phyloP scores from a whole-genome alignment of 495 filamentous ascomycete species.

The Stereocaulon alpinum region DNA sequence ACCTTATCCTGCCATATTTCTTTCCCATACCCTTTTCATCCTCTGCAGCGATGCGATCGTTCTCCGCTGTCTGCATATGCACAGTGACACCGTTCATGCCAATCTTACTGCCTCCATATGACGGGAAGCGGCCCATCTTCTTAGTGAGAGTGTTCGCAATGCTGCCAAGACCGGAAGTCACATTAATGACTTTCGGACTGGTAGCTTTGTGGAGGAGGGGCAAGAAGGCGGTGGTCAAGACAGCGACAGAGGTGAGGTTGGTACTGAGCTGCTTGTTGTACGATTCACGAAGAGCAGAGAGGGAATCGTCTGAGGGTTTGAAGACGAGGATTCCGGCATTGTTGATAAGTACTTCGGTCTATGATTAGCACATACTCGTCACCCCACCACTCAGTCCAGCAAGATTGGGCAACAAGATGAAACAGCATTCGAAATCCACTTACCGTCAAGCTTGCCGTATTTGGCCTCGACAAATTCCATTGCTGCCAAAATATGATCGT shows the following conservation, averaged over 20 bases:
- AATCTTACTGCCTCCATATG: conserved; percentile 26
- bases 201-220: conserved; percentile 22
- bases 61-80: conserved; percentile 28
- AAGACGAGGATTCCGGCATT: conserved; percentile 31
- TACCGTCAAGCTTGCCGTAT: conserved; percentile 25
- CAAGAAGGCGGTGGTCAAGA: conserved; percentile 25
- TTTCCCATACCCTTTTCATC: conserved; percentile 13
- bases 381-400: not conserved
- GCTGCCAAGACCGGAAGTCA: conserved; percentile 22
- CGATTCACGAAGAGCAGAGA: conserved; percentile 15
- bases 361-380: too few relatives aligned
- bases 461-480: conserved; percentile 15
- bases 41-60: conserved; percentile 18
- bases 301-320: conserved; percentile 7
- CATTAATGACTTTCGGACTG: conserved; percentile 23
- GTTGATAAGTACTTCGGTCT: conserved; percentile 28
- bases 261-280: conserved; percentile 23
- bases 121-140: conserved; percentile 20
- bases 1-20: conserved; percentile 17
- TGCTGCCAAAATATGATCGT: conserved; percentile 22
- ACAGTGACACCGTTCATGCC: conserved; percentile 29
- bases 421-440: not conserved
- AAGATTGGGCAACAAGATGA: conserved; percentile 5
- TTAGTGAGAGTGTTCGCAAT: conserved; percentile 11
- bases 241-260: conserved; percentile 25